Evolutionary conservation across 2,329 filamentous ascomycete species (phyloP).

Genomic region (Dothideomycetes sp.): DNA sequence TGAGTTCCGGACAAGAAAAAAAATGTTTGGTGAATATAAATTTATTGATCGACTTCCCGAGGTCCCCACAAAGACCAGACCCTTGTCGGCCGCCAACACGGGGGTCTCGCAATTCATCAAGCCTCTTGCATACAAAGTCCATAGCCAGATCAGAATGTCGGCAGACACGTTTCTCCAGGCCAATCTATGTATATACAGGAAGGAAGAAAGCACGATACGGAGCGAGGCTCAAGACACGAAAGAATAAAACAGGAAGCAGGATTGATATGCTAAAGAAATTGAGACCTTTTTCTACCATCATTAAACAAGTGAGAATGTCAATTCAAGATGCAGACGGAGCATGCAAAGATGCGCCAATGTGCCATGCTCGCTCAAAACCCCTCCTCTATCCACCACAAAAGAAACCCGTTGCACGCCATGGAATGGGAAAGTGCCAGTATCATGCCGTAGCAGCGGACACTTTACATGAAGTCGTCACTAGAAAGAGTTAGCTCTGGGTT

Average conservation of each 20-base stretch:
- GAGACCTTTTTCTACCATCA: slow-evolving; percentile 1
- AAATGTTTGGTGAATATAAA: slow-evolving; percentile 4
- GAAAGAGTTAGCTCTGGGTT: slow-evolving; percentile 15
- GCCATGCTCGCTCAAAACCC: neutral
- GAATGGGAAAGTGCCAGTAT: no score
- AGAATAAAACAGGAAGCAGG: neutral
- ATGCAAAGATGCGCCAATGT: neutral
- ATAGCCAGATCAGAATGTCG: no score
- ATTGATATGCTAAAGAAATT: neutral
- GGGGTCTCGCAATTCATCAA: no score
- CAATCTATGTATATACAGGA: no score
- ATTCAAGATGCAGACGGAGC: no score
- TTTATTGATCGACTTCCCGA: neutral
- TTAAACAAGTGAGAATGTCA: no score
- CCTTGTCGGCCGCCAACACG: no score
- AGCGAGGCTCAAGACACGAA: no score
- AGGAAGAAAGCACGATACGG: no score
- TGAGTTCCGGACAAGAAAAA: neutral
- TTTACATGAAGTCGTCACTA: slow-evolving; percentile 67
- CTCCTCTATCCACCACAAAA: slow-evolving; percentile 5
- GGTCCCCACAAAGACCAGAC: slow-evolving; percentile 1
- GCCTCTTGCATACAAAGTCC: no score
- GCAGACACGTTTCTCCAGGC: no score
- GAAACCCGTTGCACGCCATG: neutral
- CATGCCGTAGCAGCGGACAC: no score